phyloP scores from a whole-genome alignment of 768 basidiomycete genomes.

The Lanmaoa pseudosensibilis region DNA sequence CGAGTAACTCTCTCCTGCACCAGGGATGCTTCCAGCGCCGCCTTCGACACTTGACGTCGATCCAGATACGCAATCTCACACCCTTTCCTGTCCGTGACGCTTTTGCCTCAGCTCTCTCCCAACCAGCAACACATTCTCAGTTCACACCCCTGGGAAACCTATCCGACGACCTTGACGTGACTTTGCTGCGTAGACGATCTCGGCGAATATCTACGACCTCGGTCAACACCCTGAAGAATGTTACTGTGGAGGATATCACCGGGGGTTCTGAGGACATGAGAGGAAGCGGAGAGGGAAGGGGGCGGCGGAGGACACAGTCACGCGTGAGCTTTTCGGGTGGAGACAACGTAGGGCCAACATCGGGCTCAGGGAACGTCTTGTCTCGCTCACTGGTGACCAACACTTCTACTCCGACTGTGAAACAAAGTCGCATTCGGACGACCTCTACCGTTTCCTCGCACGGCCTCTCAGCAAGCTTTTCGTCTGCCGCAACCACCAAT shows the following conservation, averaged over 20 bases:
- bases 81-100: constrained; percentile 77
- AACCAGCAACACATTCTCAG: constrained; percentile 63
- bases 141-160: constrained; percentile 56
- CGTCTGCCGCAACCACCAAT: constrained; percentile 3
- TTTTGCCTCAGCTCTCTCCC: constrained; percentile 69
- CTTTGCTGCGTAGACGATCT: constrained; percentile 55
- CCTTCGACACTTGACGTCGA: constrained; percentile 67
- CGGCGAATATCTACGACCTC: constrained; percentile 65
- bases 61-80: constrained; percentile 81
- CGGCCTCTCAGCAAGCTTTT: constrained; percentile 6
- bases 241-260: constrained; percentile 46
- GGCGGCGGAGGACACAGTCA: constrained; percentile 47
- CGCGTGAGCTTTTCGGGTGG: constrained; percentile 40
- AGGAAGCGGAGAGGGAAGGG: constrained; percentile 32
- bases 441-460: constrained; percentile 52
- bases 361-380: constrained; percentile 8
- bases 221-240: constrained; percentile 45
- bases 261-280: constrained; percentile 27
- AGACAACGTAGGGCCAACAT: constrained; percentile 12
- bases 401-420: constrained; percentile 33
- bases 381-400: constrained; percentile 20
- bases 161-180: constrained; percentile 71
- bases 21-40: constrained; percentile 51
- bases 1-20: neutral
- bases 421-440: constrained; percentile 47